Percentiles rank a stretch among this genome's conserved stretches.
Conservation (phyloP, 306 rosid genomes). For the Argentina anserina region DNA sequence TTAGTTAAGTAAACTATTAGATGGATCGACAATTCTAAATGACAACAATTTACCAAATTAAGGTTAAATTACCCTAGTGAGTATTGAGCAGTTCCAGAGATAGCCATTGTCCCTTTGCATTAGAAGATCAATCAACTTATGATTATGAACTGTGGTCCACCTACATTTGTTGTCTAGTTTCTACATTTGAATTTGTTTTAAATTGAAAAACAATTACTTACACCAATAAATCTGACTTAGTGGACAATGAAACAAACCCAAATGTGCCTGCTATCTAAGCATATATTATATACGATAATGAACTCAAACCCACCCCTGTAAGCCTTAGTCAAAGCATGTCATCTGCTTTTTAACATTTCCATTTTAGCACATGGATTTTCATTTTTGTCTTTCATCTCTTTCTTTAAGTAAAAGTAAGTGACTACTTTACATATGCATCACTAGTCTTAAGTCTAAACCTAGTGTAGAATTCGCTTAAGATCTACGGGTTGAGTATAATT, state of each 20-base stretch:
- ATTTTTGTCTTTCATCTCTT: background rate
- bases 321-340: constrained; percentile 14
- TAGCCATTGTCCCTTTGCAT: no score
- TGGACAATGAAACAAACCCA: constrained; percentile 7
- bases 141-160: constrained; percentile 16
- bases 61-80: background rate
- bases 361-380: constrained; percentile 15
- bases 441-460: background rate
- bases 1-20: background rate
- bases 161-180: background rate
- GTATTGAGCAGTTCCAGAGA: background rate
- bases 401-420: constrained; percentile 36
- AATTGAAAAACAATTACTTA: constrained; percentile 6
- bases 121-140: background rate
- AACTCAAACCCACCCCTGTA: constrained; percentile 1
- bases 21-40: background rate
- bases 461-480: background rate
- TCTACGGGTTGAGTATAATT: no score
- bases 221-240: constrained; percentile 5
- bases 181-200: constrained; percentile 14
- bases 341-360: background rate
- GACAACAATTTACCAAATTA: background rate
- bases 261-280: constrained; percentile 4
- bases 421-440: constrained; percentile 11
- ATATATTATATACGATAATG: constrained; percentile 18